Percentiles rank a stretch among this genome's conserved stretches.
phyloP scores from a whole-genome alignment of 78 protist genomes.

The Chrysochromulina tobinii region DNA sequence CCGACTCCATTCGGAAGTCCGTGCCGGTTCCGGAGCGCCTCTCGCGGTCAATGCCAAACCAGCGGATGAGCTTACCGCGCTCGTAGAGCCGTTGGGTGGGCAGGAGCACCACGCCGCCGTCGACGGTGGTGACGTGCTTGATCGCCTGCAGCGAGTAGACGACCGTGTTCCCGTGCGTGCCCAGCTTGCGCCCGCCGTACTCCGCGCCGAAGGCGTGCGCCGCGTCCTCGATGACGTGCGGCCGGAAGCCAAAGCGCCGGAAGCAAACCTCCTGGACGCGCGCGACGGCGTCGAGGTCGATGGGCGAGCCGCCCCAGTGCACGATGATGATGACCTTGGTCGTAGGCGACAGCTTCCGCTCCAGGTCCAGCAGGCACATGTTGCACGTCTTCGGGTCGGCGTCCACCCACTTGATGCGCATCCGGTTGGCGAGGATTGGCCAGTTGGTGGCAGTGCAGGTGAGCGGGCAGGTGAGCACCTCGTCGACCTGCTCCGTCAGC shows the following conservation, averaged over 20 bases:
- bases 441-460: constrained; percentile 7
- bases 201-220: constrained; percentile 13
- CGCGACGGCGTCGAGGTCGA: background rate
- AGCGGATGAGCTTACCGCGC: background rate
- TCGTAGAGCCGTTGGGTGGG: background rate
- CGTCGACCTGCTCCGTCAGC: background rate
- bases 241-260: background rate
- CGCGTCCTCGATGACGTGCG: background rate
- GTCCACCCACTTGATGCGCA: constrained; percentile 13
- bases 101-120: background rate
- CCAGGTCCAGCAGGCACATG: background rate
- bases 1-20: constrained; percentile 7
- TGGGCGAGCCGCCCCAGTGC: constrained; percentile 8
- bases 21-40: background rate
- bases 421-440: constrained; percentile 15
- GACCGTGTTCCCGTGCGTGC: background rate
- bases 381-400: background rate
- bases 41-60: constrained; percentile 8
- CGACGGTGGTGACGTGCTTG: background rate
- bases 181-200: background rate
- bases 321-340: constrained; percentile 1
- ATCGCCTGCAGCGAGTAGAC: constrained; percentile 5
- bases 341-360: background rate
- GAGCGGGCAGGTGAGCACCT: constrained; percentile 3
- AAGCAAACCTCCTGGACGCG: background rate